Evolutionary conservation across 2,329 filamentous ascomycete genomes (phyloP), one percentile per base, ranked within the genome.

Genomic region (Talaromyces atroroseus): DNA sequence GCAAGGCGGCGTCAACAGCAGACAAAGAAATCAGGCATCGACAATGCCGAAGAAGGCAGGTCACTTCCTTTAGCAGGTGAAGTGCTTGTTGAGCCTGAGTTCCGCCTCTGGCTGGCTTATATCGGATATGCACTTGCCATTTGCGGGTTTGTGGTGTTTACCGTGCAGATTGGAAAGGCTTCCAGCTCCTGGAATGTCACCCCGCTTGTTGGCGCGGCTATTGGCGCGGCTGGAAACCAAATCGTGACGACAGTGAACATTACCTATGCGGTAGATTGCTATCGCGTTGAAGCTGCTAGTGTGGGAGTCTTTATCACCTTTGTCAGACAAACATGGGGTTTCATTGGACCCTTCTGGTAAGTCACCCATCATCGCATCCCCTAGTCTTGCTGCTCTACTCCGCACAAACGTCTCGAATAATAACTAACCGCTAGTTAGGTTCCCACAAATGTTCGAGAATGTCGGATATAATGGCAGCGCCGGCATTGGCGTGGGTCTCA

Each of bases 251-350:
- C 83, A 0, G 78, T 84, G 2, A 64, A 83, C 45, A 79, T 83
- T 23, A 84, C 83, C 0, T 85, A 84, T 64, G 78, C 81, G 0
- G 78, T 86, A 1, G 83, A 85, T 60, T 82, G 80, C 62, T 78
- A 82, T 59, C 74, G 71, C 2, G 72, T 80, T 26, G 75, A 82
- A 42, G 74, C 80, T 0, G 78, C 77, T 1, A 77, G 77, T 53
- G 75, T 85, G n/a, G 82, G 82, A 2, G 82, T 85, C 0, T 84
- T 84, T 59, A 76, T 85, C 60, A 83, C 77, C 3, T 73, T 84
- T 54, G 75, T 83, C 2, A 73, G 82, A 7, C 78, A 81, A 57
- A 77, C 76, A 0, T 82, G 76, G 76, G 78, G 78, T 0, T 82
- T 81, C 62, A 75, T 80, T 53, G 74, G 76, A 6, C 66, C 67